Conservation (phyloP, 2,329 filamentous ascomycete species). For the Scedosporium dehoogii region DNA sequence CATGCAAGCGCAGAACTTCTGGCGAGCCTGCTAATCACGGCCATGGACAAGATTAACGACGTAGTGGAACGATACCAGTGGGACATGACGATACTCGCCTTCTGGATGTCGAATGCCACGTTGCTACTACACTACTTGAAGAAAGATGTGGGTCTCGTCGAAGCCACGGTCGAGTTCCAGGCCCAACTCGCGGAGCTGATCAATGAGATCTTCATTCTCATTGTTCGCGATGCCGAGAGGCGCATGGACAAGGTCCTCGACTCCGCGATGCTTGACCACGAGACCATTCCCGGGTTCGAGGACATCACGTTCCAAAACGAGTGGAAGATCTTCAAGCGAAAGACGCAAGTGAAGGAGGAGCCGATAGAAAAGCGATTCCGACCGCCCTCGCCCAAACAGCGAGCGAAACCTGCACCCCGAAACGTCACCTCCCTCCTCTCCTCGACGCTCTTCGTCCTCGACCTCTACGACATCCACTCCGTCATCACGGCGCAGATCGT, state of each 20-base stretch:
- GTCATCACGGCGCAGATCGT: constrained; percentile 89
- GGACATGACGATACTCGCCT: constrained; percentile 99
- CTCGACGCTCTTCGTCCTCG: constrained; percentile 91
- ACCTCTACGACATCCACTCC: constrained; percentile 97
- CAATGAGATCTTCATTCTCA: constrained; percentile 97
- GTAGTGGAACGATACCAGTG: constrained; percentile 94
- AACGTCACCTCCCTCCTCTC: constrained; percentile 94
- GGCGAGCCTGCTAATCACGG: constrained; percentile 67
- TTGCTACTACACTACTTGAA: constrained; percentile 93
- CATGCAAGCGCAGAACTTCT: constrained; percentile 82
- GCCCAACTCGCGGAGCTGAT: constrained; percentile 87
- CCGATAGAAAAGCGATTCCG: constrained; percentile 83
- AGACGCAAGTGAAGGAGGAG: constrained; percentile 81
- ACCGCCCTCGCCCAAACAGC: constrained; percentile 84
- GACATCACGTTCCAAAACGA: constrained; percentile 96
- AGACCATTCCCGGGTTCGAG: constrained; percentile 95
- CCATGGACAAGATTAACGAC: constrained; percentile 93
- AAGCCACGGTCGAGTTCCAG: constrained; percentile 80
- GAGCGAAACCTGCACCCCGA: constrained; percentile 83
- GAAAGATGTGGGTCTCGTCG: constrained; percentile 75
- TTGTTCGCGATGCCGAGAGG: constrained; percentile 90
- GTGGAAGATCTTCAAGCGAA: constrained; percentile 94
- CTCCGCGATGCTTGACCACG: constrained; percentile 88
- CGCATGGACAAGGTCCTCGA: constrained; percentile 95
- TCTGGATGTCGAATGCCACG: constrained; percentile 97